A percentile compares a stretch with the other conserved stretches of the same genome.
phyloP scores from a whole-genome alignment of 495 filamentous ascomycete species.

The Poronia punctata region DNA sequence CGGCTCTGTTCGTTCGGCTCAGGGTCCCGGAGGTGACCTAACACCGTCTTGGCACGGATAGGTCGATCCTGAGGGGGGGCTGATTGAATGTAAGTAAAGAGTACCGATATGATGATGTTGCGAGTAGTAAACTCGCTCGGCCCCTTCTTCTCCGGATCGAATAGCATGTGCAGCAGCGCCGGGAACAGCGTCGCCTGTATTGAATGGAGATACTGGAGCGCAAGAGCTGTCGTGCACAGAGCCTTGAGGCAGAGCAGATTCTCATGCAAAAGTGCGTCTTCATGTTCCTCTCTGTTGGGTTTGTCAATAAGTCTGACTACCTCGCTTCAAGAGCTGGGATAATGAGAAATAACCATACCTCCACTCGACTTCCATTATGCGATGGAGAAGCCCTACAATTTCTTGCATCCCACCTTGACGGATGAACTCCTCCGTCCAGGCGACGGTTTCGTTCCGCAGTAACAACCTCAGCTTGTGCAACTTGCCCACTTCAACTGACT shows the following conservation, averaged over 20 bases:
- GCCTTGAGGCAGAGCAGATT: slow-evolving; percentile 90
- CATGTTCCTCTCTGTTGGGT: slow-evolving; percentile 79
- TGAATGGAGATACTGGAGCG: slow-evolving; percentile 68
- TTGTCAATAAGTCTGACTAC: slow-evolving; percentile 13
- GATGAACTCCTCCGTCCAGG: slow-evolving; percentile 91
- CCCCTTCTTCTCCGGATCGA: slow-evolving; percentile 94
- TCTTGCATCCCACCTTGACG: slow-evolving; percentile 85
- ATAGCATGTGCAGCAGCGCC: slow-evolving; percentile 78
- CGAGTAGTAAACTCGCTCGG: slow-evolving; percentile 93
- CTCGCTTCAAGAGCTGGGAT: too few species aligned
- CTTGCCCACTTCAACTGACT: slow-evolving; percentile 83
- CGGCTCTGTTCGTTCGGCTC: slow-evolving; percentile 63
- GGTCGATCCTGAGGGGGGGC: slow-evolving; percentile 46
- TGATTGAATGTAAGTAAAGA: slow-evolving; percentile 76
- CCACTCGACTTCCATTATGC: slow-evolving; percentile 94
- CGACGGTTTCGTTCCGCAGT: slow-evolving; percentile 87
- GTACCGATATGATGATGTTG: slow-evolving; percentile 72
- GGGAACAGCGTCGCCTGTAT: slow-evolving; percentile 82
- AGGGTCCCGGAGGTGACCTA: slow-evolving; percentile 77
- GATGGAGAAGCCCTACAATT: slow-evolving; percentile 75
- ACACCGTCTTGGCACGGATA: slow-evolving; percentile 57
- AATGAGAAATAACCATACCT: too few species aligned
- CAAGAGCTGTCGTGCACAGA: slow-evolving; percentile 82
- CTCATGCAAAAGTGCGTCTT: slow-evolving; percentile 88
- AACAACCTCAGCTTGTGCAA: slow-evolving; percentile 88